These are phyloP conservation scores for Nothophaeocryptopus gaeumannii DNA, from an alignment of 2,329 filamentous ascomycete species.

Conservation along the genomic window DNA sequence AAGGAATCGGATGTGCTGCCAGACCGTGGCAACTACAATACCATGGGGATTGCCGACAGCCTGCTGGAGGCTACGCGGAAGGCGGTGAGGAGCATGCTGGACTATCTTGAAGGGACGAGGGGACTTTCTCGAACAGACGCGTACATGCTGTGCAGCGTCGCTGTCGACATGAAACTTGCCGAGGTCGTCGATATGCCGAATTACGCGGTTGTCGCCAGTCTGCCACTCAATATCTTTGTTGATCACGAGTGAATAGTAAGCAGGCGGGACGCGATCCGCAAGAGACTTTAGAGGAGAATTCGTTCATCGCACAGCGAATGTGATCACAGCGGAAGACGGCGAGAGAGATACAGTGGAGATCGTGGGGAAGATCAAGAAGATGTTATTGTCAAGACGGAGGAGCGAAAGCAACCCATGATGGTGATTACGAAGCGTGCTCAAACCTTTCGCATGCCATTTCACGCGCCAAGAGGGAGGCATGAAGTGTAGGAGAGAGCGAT, in stretches of 20 bases:
- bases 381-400: no score
- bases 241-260: neutral
- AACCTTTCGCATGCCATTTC: no score
- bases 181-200: constrained; percentile 26
- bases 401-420: no score
- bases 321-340: no score
- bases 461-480: no score
- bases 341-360: no score
- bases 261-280: no score
- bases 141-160: constrained; percentile 24
- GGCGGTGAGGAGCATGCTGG: constrained; percentile 22
- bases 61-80: constrained; percentile 21
- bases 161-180: constrained; percentile 18
- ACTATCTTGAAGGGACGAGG: constrained; percentile 13
- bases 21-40: constrained; percentile 20
- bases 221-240: constrained; percentile 21
- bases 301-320: no score
- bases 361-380: no score
- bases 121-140: constrained; percentile 16
- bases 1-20: constrained; percentile 8
- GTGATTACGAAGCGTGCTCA: no score
- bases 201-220: constrained; percentile 18
- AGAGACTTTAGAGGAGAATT: no score
- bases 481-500: no score
- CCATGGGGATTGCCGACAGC: constrained; percentile 19